phyloP scores from a whole-genome alignment of 768 basidiomycete genomes.

The Trametes punicea region DNA sequence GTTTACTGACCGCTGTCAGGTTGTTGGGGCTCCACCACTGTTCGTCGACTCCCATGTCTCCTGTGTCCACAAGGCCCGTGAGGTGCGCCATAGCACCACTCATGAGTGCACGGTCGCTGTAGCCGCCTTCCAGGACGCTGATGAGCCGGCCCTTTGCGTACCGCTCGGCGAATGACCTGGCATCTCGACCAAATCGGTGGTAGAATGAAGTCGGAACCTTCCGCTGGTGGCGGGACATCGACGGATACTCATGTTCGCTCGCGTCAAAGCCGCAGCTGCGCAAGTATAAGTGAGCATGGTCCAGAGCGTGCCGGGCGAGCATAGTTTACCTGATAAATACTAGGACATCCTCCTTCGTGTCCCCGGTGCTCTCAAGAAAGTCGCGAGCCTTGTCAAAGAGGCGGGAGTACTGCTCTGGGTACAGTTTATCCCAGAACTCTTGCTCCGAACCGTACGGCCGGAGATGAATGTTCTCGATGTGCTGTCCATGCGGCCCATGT shows the following conservation, averaged over 20 bases:
- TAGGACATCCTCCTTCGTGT: slow-evolving; percentile 64
- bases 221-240: slow-evolving; percentile 91
- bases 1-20: slow-evolving; percentile 48
- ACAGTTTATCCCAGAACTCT: slow-evolving; percentile 75
- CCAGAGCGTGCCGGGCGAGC: neutral
- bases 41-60: slow-evolving; percentile 23
- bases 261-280: slow-evolving; percentile 92
- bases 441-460: slow-evolving; percentile 64
- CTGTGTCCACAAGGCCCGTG: slow-evolving; percentile 52
- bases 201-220: slow-evolving; percentile 88
- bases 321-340: slow-evolving; percentile 79
- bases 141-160: slow-evolving; percentile 70
- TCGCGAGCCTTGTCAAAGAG: slow-evolving; percentile 65
- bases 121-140: slow-evolving; percentile 93
- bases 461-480: slow-evolving; percentile 85
- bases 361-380: slow-evolving; percentile 68
- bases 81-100: slow-evolving; percentile 85
- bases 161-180: slow-evolving; percentile 56
- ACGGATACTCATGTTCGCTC: slow-evolving; percentile 83
- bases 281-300: neutral
- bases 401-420: slow-evolving; percentile 56
- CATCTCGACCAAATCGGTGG: slow-evolving; percentile 75
- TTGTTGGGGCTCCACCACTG: slow-evolving; percentile 67
- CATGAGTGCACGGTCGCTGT: slow-evolving; percentile 83
- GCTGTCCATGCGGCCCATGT: slow-evolving; percentile 79